Evolutionary conservation across 176 grass and related monocot species (phyloP), one percentile per base, ranked within the genome.

Genomic region (Elymus sibiricus): DNA sequence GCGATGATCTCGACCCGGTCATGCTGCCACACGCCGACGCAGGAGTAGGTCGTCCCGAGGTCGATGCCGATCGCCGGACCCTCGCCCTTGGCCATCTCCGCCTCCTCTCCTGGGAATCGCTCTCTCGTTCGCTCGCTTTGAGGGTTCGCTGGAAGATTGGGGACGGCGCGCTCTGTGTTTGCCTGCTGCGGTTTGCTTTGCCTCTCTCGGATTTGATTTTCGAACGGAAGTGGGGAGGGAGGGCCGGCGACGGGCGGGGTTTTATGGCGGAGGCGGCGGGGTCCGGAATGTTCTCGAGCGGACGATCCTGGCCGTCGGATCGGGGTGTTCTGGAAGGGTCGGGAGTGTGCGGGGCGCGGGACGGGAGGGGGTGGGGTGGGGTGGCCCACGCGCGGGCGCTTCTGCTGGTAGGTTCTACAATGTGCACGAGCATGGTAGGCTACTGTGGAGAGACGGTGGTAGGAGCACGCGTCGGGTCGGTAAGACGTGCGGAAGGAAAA

Each of bases 1-100:
- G 94, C 92, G 90, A 97, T 97, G 87, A 97, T 97, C 90, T 97
- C 94, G 17, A 97, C 92, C 34, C 94, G 94, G 82, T 97, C 94
- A 83, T 97, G 94, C 71, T 97, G 94, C 94, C 94, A 97, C 11
- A 94, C 94, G 61, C 94, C 94, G 17, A 97, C 94, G 79, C 94
- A 97, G 34, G 94, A 97, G 82, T 97, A 97, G 29, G 94, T 94
- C 37, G 94, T 97, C 0, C 94, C 94, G 5, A 97, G 87, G 85
- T 97, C 94, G 85, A 97, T 97, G 16, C 94, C 94, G 90, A 97
- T 97, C 76, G 94, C 94, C 70, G 92, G 94, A 3, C 94, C 94
- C 58, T 97, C 94, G 11, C 86, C 89, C 86, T 95, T 95, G 15
- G 87, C 85, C 88, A 90, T 90, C 38, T 28, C 11, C 28, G 13